Percentiles rank a stretch among this genome's conserved stretches.
Conservation (phyloP, 2,329 filamentous ascomycete species). For the Colletotrichum truncatum region DNA sequence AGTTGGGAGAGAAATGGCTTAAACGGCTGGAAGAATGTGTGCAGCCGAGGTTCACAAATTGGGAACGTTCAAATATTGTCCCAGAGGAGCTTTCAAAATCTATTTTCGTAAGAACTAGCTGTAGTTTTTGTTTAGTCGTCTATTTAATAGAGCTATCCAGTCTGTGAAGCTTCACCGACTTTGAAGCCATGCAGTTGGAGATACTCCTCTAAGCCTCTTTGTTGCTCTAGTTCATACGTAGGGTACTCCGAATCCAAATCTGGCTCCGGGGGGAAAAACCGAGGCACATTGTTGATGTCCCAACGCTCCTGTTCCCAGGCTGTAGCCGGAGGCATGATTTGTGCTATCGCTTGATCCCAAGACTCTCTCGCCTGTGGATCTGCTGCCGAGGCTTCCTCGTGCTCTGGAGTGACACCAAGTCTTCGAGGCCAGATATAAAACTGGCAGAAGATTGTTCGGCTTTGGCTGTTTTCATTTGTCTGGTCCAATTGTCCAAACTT, state of each 20-base stretch:
- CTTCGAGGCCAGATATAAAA: conserved; percentile 15
- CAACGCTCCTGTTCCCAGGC: conserved; percentile 35
- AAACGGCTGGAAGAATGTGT: too few species aligned
- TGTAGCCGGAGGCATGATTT: conserved; percentile 33
- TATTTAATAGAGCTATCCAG: too few species aligned
- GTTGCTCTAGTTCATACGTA: not conserved
- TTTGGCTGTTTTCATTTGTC: not conserved
- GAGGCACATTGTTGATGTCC: conserved; percentile 20
- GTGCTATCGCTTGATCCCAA: conserved; percentile 21
- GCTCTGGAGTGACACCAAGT: conserved; percentile 9
- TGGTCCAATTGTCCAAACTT: conserved; percentile 14
- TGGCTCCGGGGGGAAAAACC: not conserved
- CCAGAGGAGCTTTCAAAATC: too few species aligned
- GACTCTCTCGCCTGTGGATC: conserved; percentile 29
- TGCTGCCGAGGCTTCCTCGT: conserved; percentile 25
- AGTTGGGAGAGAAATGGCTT: too few species aligned
- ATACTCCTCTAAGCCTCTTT: too few species aligned
- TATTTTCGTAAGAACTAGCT: too few species aligned
- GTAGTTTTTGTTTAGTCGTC: too few species aligned
- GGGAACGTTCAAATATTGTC: too few species aligned
- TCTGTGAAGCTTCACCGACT: too few species aligned
- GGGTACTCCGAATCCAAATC: not conserved
- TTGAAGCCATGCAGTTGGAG: too few species aligned
- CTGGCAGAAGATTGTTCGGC: conserved; percentile 27
- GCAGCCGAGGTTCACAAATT: too few species aligned